These are phyloP conservation scores for Populus hybrid DNA, from an alignment of 441 rosid species.

Conservation along the genomic window DNA sequence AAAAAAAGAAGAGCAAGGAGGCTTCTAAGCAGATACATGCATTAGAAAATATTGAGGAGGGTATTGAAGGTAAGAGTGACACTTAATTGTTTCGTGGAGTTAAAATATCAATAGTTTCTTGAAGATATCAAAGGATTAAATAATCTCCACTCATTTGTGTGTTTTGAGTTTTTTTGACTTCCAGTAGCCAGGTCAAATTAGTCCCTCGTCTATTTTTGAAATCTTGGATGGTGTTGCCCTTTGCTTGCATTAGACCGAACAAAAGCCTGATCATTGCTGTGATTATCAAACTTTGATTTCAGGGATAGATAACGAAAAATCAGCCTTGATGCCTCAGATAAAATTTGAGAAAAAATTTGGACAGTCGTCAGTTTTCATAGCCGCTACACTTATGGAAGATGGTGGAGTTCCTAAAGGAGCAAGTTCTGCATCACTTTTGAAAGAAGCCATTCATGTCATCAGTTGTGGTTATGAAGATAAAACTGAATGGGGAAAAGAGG, in stretches of 20 bases:
- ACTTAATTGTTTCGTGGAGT: neutral
- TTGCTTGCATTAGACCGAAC: neutral
- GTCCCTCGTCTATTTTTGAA: neutral
- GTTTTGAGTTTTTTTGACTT: neutral
- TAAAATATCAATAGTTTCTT: neutral
- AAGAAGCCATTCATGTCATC: constrained; percentile 97
- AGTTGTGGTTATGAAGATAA: constrained; percentile 98
- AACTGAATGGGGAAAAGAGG: constrained; percentile 99
- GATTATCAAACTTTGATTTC: constrained; percentile 15
- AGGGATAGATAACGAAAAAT: constrained; percentile 58
- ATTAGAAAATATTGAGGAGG: constrained; percentile 75
- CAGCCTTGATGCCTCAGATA: constrained; percentile 48
- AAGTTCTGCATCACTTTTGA: constrained; percentile 75
- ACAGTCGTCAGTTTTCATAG: constrained; percentile 83
- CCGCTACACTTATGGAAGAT: constrained; percentile 70
- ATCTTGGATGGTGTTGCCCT: neutral
- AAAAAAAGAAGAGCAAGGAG: constrained; percentile 54
- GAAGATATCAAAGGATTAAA: neutral
- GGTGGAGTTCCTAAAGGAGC: constrained; percentile 88
- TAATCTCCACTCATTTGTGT: neutral
- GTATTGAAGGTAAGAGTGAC: constrained; percentile 56
- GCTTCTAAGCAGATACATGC: constrained; percentile 75
- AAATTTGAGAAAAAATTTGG: constrained; percentile 96
- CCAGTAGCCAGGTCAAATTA: neutral
- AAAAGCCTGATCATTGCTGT: neutral